Percentiles rank a stretch among this genome's conserved stretches.
Conservation (phyloP, 2,329 filamentous ascomycete genomes). For the Byssoonygena ceratinophila region DNA sequence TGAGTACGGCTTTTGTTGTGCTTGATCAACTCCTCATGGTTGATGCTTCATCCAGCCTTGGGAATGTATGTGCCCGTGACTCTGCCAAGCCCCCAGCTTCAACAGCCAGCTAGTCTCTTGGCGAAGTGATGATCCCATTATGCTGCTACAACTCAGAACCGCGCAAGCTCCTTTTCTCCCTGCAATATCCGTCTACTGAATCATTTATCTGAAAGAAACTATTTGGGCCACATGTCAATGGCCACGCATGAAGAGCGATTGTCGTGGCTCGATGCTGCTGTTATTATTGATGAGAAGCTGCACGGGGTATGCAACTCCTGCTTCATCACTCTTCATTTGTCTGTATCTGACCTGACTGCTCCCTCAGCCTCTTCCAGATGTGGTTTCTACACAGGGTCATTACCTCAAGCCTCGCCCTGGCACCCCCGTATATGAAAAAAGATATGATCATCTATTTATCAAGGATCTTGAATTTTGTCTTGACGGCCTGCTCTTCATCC, state of each 20-base stretch:
- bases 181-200: background rate
- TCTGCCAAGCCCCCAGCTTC: no score
- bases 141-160: no score
- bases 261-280: constrained; percentile 8
- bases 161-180: no score
- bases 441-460: constrained; percentile 3
- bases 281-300: constrained; percentile 9
- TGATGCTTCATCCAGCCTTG: no score
- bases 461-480: constrained; percentile 5
- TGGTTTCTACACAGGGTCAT: constrained; percentile 5
- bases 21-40: no score
- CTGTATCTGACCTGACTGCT: background rate
- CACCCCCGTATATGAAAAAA: background rate
- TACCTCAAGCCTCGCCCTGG: constrained; percentile 1
- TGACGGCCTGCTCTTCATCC: background rate
- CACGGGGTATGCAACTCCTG: constrained; percentile 2
- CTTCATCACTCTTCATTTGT: background rate
- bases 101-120: no score
- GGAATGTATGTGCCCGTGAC: no score
- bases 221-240: background rate
- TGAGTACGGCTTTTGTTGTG: no score
- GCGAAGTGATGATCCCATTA: no score
- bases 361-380: constrained; percentile 7
- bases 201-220: background rate
- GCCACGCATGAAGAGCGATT: background rate